Base-by-base conservation (phyloP, 345 rosid genomes). In the Firmiana major region DNA sequence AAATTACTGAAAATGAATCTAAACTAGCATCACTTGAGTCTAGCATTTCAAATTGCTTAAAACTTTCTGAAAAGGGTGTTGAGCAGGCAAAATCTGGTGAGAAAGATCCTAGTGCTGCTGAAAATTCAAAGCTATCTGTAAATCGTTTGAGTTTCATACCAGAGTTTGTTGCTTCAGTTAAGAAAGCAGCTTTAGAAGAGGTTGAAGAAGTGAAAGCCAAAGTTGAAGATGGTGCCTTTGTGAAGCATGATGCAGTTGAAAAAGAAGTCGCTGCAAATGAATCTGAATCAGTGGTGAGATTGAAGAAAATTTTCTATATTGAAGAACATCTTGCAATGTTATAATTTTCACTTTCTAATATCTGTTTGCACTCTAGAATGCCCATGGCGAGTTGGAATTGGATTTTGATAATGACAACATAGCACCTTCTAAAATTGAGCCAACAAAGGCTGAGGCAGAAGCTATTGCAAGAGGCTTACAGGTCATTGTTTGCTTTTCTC, bases 371-470 rank as follows among this genome's bases (percentile, higher is more conserved):
- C 67, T 76, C 43, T 81, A 96, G 98, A 90, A 86, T 79, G 84
- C 81, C 31, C 90, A 83, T 77, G 92, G 86, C 58, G 97, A 91
- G 69, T n/a, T 73, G 77, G 97, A 91, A 86, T 36, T 83, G 80
- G 94, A 85, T 81, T 88, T 88, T 73, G 97, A 93, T 80, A 84
- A 79, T 51, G 91, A 89, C 28, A 88, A 81, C 79, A 62, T 84
- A 73, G 79, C 84, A 71, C 84, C 75, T 53, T 86, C 83, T 68
- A 89, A 87, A 88, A 96, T 96, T 80, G 99, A 96, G 87, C 94
- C 87, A 67, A 96, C 98, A 71, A 90, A 90, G 66, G 99, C 99
- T 0, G 99, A 96, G 87, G 95, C 89, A 77, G 98, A 96, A 87
- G 98, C 99, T 57, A 86, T 84, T 79, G 89, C 92, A 51, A 88